Evolutionary conservation across 805 yeast species (phyloP).

Genomic region (Yarrowia osloensis): DNA sequence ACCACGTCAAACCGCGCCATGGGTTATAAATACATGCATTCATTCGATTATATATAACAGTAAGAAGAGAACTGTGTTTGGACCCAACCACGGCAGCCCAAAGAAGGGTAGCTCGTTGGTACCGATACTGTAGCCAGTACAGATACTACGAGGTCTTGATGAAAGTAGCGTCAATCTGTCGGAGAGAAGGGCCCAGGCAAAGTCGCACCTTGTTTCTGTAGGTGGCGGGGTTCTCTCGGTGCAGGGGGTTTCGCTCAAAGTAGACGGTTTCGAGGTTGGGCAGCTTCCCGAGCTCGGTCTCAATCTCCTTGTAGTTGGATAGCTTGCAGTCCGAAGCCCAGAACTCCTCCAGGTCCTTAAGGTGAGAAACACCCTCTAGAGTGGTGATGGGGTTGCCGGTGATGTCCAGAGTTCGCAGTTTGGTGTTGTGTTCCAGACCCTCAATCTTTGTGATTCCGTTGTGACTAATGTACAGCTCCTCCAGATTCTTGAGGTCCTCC

Average conservation of each 20-base stretch:
- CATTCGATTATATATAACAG: neutral
- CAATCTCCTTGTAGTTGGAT: constrained; percentile 67
- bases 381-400: constrained; percentile 69
- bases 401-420: constrained; percentile 74
- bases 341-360: constrained; percentile 76
- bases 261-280: constrained; percentile 81
- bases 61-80: neutral
- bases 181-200: constrained; percentile 66
- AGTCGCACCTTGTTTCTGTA: constrained; percentile 82
- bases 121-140: too few relatives aligned
- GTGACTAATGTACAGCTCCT: constrained; percentile 85
- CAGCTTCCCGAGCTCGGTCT: constrained; percentile 61
- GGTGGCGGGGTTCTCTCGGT: constrained; percentile 67
- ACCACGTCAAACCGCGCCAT: neutral
- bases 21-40: constrained; percentile 4
- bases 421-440: constrained; percentile 68
- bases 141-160: constrained; percentile 32
- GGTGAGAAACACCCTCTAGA: constrained; percentile 65
- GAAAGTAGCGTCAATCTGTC: constrained; percentile 91
- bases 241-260: constrained; percentile 91
- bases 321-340: constrained; percentile 88
- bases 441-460: constrained; percentile 76
- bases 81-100: too few relatives aligned
- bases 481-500: constrained; percentile 67
- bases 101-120: too few relatives aligned